Base-by-base conservation (phyloP, 2,329 filamentous ascomycete genomes). In the Pseudogymnoascus sp. region DNA sequence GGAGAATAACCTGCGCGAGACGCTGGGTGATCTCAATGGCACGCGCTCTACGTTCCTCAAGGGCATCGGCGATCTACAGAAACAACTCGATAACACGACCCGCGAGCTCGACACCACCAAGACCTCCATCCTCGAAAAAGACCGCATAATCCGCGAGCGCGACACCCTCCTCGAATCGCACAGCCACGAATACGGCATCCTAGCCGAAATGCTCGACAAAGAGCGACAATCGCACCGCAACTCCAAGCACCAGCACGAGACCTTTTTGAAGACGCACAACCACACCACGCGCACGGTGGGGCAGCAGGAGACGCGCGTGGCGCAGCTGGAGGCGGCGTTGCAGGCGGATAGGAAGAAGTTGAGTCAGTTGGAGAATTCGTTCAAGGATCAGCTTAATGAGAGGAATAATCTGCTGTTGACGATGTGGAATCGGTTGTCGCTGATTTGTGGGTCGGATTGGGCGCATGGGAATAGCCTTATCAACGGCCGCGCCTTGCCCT, bases 361-460 rank as follows among this genome's bases (percentile, higher is more conserved):
- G 66, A 81, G 86, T 1, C 81, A 83, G 62, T 82, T 97, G 6
- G 95, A 99, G 75, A 82, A 87, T 67, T 85, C 88, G 64, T 90
- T 91, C 75, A 90, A 89, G 69, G 93, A 97, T 61, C 92, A 97
- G 76, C 82, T 97, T 40, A 84, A 83, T 46, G 95, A 97, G 76
- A 88, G 95, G 63, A 97, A 97, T 76, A 89, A 90, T 65, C 80
- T 99, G 61, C 82, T 97, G 16, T 84, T 97, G 21, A 83, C 86
- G n/a, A 79, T 97, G 4, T 99, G 95, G 95, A 93, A 93, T 67
- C 85, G 90, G 53, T 82, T 99, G 7, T 93, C 91, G 3, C 82
- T 85, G 0, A 82, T 97, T 46, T 97, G 95, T 70, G 95, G 95
- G 10, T 84, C 86, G 0, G 95, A 97, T 72, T 99, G 95, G 93